A percentile compares a stretch with the other conserved stretches of the same genome.
phyloP scores from a whole-genome alignment of 306 rosid species.

The Quillaja saponaria region DNA sequence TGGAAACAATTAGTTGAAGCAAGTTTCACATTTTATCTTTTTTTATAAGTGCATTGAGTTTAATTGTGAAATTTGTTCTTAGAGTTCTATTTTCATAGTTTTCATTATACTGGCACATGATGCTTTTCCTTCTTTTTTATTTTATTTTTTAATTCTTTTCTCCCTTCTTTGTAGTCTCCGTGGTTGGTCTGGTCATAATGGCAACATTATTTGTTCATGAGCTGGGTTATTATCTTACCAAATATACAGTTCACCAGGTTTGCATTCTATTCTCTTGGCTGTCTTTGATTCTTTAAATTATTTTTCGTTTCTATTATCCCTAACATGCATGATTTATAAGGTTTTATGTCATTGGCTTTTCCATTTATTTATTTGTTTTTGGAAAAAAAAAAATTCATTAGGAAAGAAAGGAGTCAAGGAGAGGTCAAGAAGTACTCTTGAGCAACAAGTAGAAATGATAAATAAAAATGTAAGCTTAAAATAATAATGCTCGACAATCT shows the following conservation, averaged over 20 bases:
- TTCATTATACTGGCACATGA: background rate
- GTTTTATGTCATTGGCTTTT: background rate
- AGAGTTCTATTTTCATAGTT: background rate
- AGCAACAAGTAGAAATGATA: no score
- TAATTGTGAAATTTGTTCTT: background rate
- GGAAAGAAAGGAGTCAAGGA: no score
- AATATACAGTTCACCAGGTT: constrained; percentile 89
- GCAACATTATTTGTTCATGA: constrained; percentile 81
- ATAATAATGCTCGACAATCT: no score
- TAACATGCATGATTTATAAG: background rate
- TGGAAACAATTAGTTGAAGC: no score
- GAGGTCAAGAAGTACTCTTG: no score
- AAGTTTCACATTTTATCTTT: background rate
- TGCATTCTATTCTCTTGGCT: constrained; percentile 15
- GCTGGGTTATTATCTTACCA: constrained; percentile 82
- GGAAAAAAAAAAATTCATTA: no score
- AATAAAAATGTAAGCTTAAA: no score
- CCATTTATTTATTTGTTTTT: background rate
- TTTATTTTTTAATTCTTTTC: background rate
- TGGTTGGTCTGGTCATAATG: constrained; percentile 76
- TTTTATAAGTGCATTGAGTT: background rate
- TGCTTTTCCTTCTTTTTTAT: background rate
- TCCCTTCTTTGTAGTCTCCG: constrained; percentile 59
- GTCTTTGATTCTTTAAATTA: background rate
- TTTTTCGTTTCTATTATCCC: background rate